Evolutionary conservation across 345 rosid genomes (phyloP), one percentile per base, ranked within the genome.

Genomic region (Ricinus communis): DNA sequence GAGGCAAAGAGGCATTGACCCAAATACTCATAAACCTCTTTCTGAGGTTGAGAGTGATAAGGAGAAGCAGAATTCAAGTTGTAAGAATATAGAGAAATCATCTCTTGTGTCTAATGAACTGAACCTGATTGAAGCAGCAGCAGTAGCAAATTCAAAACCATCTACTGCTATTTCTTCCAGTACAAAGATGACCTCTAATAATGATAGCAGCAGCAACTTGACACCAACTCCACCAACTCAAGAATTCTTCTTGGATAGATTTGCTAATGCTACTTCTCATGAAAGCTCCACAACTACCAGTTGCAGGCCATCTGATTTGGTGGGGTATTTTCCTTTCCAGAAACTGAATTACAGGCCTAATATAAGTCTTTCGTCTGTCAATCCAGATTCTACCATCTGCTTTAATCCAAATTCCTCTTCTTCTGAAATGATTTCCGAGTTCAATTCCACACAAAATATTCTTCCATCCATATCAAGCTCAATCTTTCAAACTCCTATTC

Each of bases 301-400:
- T 53, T 77, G 71, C 71, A 62, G 73, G 73, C 66, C 78, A 38
- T 68, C 84, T 11, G 91, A 85, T 79, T 74, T 82, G 66, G 59
- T 71, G 28, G 83, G 79, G 18, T 84, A 75, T 82, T 84, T 88
- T 63, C 80, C 88, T 61, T 81, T 85, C 52, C 96, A 85, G 75
- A 87, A 87, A 75, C 65, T 85, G 79, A 82, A 79, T 71, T 86
- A 80, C 72, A 81, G 68, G 46, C 79, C 82, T 60, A 71, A 66
- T 71, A 65, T 75, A 19, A 85, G 86, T 24, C 77, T 80, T 67
- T 76, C 87, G 0, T 33, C 38, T 33, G 62, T 66, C 31, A 80
- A 79, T 52, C 53, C 63, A 14, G 81, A 66, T 9, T 28, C 82
- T 36, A 53, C 82, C 2, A 71, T 82, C 53, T 83, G 81, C 68